Base-by-base conservation (phyloP, 371 early-diverging fungal genomes). In the Circinella minor region DNA sequence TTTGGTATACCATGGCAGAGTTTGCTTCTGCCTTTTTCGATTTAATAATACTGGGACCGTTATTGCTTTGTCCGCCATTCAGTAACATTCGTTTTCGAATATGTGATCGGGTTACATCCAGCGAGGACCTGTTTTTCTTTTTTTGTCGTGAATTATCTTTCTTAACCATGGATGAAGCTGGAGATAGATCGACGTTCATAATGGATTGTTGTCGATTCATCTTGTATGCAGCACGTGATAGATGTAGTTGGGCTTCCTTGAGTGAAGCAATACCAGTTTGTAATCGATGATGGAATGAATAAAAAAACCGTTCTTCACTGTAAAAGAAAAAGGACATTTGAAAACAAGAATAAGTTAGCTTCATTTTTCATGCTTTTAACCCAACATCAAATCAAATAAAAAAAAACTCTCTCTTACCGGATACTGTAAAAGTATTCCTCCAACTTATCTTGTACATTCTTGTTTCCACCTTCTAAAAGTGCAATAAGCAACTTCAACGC, bases 381-480 rank as follows among this genome's bases (percentile, higher is more conserved):
- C 43, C 43, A 1, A 9, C 6, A 9, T 43, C 6, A 11, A 43
- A 43, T 39, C 11, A 36, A 62, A 55, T 4, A 27, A 67, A 34
- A 8, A 27, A 47, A 7, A 14, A 43, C 4, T 27, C n/a, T 10
- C 5, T 4, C 49, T 54, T 72, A 72, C 75, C 77, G 65, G 3
- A 81, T 83, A n/a, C 80, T 76, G 36, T 79, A 76, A 74, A 83
- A 86, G 57, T 81, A 80, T n/a, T 70, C 73, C 55, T 82, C 80
- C 15, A 86, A 71, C 49, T 76, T 75, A 27, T 27, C 70, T 70
- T 88, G 88, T 7, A 86, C 84, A 36, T 76, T 76, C 46, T 78
- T 81, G 64, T 88, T 88, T 3, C 88, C 88, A n/a, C 88, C 88
- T 54, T 86, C 86, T 10, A 88, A 71, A 13, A 88, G 64, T 4